Evolutionary conservation across 2,329 filamentous ascomycete species (phyloP).

Genomic region (Rhynchosporium graminicola): DNA sequence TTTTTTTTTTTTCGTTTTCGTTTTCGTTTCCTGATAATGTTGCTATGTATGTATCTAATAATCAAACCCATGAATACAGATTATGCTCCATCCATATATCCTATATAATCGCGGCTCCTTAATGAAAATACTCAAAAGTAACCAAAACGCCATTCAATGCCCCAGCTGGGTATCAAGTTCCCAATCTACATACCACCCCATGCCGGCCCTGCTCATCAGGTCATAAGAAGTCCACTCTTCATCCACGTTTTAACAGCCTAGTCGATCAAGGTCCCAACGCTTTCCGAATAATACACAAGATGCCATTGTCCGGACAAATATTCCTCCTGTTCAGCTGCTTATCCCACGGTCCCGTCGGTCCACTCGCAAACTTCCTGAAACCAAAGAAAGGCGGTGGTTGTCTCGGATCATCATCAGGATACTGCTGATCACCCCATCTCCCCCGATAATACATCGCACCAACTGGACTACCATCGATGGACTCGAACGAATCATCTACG

Average conservation of each 20-base stretch:
- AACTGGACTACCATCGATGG: slow-evolving; percentile 46
- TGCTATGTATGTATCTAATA: too few species aligned
- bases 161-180: slow-evolving; percentile 9
- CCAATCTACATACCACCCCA: neutral
- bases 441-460: slow-evolving; percentile 59
- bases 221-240: neutral
- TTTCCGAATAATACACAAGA: slow-evolving; percentile 37
- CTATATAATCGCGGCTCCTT: neutral
- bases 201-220: neutral
- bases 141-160: slow-evolving; percentile 7
- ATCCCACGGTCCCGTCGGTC: slow-evolving; percentile 61
- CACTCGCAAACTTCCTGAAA: slow-evolving; percentile 53
- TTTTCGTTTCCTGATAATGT: too few species aligned
- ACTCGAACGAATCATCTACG: slow-evolving; percentile 24
- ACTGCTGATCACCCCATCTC: slow-evolving; percentile 62
- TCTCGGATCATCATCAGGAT: slow-evolving; percentile 49
- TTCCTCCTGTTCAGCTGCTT: slow-evolving; percentile 58
- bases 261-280: slow-evolving; percentile 28
- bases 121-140: neutral
- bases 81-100: neutral
- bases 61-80: slow-evolving; percentile 9
- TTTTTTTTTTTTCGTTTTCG: too few species aligned
- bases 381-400: slow-evolving; percentile 46
- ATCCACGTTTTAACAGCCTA: too few species aligned
- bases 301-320: slow-evolving; percentile 54